Conservation (phyloP, 371 early-diverging fungal genomes). For the Phascolomyces articulosus region DNA sequence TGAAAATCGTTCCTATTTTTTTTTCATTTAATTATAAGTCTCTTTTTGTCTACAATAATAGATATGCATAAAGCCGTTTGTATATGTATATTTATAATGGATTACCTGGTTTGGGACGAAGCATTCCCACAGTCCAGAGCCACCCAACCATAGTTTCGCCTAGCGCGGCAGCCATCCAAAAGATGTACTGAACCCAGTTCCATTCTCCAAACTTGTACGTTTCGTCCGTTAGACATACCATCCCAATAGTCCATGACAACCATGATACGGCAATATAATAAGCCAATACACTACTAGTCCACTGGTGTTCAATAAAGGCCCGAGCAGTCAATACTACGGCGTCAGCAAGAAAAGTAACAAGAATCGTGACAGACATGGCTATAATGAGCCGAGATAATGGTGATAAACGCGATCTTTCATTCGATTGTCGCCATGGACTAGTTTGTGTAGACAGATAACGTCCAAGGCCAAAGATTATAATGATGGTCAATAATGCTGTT, state of each 20-base stretch:
- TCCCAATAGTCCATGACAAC: conserved; percentile 39
- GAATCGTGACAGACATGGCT: conserved; percentile 20
- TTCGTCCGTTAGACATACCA: conserved; percentile 32
- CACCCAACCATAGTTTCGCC: conserved; percentile 42
- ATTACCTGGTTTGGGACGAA: conserved; percentile 39
- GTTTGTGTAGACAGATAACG: conserved; percentile 29
- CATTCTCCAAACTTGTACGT: conserved; percentile 40
- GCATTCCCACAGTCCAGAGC: conserved; percentile 40
- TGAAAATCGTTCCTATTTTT: conserved; percentile 31
- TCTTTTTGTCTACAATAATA: too few species aligned
- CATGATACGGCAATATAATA: conserved; percentile 42
- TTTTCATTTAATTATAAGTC: too few species aligned
- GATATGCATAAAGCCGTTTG: too few species aligned
- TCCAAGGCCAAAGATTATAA: conserved; percentile 27
- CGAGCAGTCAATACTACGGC: conserved; percentile 30
- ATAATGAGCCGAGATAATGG: conserved; percentile 33
- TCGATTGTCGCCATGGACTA: conserved; percentile 11
- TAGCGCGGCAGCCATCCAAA: conserved; percentile 34
- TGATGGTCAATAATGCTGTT: conserved; percentile 24
- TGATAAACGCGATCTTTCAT: conserved; percentile 18
- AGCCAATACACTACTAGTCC: conserved; percentile 30
- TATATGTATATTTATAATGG: too few species aligned
- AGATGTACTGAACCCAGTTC: conserved; percentile 51
- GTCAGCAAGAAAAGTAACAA: conserved; percentile 33
- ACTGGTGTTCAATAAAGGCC: conserved; percentile 29